Evolutionary conservation across 2,329 filamentous ascomycete species (phyloP).

Genomic region (Cladobotryum protrusum): DNA sequence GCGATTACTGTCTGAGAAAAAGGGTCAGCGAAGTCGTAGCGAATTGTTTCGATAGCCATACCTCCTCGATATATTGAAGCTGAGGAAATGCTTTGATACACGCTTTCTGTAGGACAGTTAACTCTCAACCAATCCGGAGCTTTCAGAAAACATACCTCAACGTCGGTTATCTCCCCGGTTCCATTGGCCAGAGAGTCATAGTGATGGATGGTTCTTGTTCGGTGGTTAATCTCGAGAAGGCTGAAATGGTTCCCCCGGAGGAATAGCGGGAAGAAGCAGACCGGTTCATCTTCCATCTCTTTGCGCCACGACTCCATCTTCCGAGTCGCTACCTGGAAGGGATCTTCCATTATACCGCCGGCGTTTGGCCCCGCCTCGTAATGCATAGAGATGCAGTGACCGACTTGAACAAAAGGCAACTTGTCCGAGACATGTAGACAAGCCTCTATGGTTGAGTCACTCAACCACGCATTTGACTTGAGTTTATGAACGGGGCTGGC

Average conservation of each 20-base stretch:
- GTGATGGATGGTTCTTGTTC: constrained; percentile 2
- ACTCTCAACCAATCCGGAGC: background rate
- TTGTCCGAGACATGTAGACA: too few relatives aligned
- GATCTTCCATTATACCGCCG: constrained; percentile 1
- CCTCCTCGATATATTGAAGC: constrained; percentile 3
- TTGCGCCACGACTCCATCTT: constrained; percentile 7
- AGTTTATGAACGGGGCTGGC: too few relatives aligned
- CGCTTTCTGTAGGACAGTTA: background rate
- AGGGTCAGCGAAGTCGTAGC: background rate
- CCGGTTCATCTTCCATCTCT: background rate
- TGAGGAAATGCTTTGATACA: constrained; percentile 2
- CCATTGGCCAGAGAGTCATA: constrained; percentile 4
- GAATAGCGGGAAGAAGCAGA: constrained; percentile 9
- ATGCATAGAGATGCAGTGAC: too few relatives aligned
- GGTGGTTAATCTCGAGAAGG: constrained; percentile 9
- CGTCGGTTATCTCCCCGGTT: background rate
- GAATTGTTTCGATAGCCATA: background rate
- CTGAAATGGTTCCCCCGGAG: constrained; percentile 7
- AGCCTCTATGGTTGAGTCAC: too few relatives aligned
- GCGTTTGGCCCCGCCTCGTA: too few relatives aligned
- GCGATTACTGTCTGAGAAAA: background rate
- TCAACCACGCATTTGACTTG: too few relatives aligned
- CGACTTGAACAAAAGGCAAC: too few relatives aligned
- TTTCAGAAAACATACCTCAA: background rate
- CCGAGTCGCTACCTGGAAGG: constrained; percentile 6